Conservation (phyloP, 2,329 filamentous ascomycete genomes). For the Pseudogymnoascus sp. region DNA sequence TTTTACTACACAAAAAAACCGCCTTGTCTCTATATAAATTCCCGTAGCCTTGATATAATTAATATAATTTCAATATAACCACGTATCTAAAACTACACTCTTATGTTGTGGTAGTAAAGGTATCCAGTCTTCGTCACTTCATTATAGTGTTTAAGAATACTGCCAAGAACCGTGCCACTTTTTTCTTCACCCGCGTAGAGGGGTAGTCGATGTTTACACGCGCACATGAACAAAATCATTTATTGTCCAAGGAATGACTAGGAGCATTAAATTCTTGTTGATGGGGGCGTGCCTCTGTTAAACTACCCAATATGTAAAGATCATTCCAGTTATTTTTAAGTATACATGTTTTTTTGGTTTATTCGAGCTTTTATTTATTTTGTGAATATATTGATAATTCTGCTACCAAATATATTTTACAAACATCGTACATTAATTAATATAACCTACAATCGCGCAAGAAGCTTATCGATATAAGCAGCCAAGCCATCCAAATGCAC, state of each 20-base stretch:
- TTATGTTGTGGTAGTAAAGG: too few species aligned
- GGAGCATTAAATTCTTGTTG: neutral
- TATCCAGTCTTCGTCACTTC: too few species aligned
- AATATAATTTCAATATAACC: too few species aligned
- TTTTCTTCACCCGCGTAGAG: neutral
- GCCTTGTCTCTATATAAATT: too few species aligned
- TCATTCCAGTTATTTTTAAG: neutral
- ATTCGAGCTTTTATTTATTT: neutral
- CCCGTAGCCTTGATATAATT: too few species aligned
- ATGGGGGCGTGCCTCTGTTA: neutral
- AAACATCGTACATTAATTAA: neutral
- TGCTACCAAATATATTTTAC: neutral
- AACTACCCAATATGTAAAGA: neutral
- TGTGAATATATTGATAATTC: neutral
- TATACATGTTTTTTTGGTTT: neutral
- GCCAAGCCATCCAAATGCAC: constrained; percentile 18
- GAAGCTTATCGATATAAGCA: constrained; percentile 9
- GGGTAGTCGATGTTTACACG: neutral
- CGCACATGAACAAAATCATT: neutral
- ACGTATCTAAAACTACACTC: too few species aligned
- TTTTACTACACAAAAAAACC: too few species aligned
- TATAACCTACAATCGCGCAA: constrained; percentile 9
- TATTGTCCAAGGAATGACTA: neutral
- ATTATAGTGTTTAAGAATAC: too few species aligned
- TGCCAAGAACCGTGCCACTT: too few species aligned